Evolutionary conservation across 768 basidiomycete species (phyloP), one percentile per base, ranked within the genome.

Genomic region (Pisolithus sp.): DNA sequence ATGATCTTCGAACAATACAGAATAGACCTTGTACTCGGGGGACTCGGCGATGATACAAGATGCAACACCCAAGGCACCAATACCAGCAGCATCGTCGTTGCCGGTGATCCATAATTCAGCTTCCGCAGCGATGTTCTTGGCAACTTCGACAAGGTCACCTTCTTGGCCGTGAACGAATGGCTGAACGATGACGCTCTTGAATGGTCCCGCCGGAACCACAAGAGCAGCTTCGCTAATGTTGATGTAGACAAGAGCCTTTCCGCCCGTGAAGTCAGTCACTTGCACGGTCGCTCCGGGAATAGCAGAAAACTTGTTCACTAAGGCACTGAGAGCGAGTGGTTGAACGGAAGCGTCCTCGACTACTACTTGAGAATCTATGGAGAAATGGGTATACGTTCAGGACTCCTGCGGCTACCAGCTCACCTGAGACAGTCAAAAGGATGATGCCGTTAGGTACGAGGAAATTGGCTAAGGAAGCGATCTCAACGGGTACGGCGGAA

Each of bases 1-100:
- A 46, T 66, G 62, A 39, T 67, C 65, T 46, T 67, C 63, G 13
- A 67, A 66, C 6, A 66, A 61, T 1, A 66, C 51, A 2, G 63
- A 65, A 24, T 56, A 67, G 2, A 63, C 61, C 28, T 55, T 58
- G 43, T 62, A 67, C 31, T 65, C 65, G 12, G 63, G 62, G 4
- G 63, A 66, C 21, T 66, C 65, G 7, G 65, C 63, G 4, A 64
- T 58, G 5, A 66, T 47, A 46, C 65, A 66, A 0, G 66, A 62
- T 3, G 63, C 61, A 20, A 67, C 31, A 24, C 65, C 65, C 13
- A 66, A 57, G 17, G 65, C 65, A 10, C 63, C 65, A 15, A 67
- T 66, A 26, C 65, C 65, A 44, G 54, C 63, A 1, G 65, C 59
- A 26, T 67, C 58, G 36, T 66, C 65, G 30, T 66, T 67, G 5